Evolutionary conservation across 1,139 yeast genomes (phyloP).

Genomic region (Kodamaea fungicola): DNA sequence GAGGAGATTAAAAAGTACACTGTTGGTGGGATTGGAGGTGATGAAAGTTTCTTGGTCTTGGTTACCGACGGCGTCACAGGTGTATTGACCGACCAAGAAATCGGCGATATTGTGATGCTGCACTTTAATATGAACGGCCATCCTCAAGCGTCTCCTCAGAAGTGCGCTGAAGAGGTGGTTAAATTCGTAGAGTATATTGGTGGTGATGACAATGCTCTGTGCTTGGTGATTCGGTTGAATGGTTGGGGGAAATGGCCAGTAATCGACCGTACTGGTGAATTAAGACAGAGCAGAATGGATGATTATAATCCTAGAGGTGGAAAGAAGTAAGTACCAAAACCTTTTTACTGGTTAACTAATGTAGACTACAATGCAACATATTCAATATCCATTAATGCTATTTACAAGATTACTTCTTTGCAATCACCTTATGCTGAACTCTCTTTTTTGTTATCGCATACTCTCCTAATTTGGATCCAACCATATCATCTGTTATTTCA

Average conservation of each 20-base stretch:
- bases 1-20: conserved; percentile 40
- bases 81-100: conserved; percentile 80
- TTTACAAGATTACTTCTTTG: conserved; percentile 33
- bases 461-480: conserved; percentile 94
- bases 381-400: background rate
- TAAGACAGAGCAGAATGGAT: conserved; percentile 70
- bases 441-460: conserved; percentile 91
- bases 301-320: conserved; percentile 40
- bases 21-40: conserved; percentile 63
- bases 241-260: conserved; percentile 97
- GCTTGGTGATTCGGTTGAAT: conserved; percentile 69
- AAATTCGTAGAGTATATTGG: conserved; percentile 83
- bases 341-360: too few relatives aligned
- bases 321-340: conserved; percentile 1
- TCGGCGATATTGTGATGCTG: conserved; percentile 78
- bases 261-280: conserved; percentile 75
- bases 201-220: conserved; percentile 93
- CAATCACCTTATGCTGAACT: conserved; percentile 75
- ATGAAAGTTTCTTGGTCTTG: conserved; percentile 74
- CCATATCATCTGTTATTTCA: conserved; percentile 91
- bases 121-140: conserved; percentile 68
- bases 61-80: conserved; percentile 88
- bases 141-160: conserved; percentile 75
- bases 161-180: conserved; percentile 80
- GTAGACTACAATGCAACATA: too few relatives aligned